Base-by-base conservation (phyloP, 2,329 filamentous ascomycete genomes). In the Hymenotorrendiella dingleyae region DNA sequence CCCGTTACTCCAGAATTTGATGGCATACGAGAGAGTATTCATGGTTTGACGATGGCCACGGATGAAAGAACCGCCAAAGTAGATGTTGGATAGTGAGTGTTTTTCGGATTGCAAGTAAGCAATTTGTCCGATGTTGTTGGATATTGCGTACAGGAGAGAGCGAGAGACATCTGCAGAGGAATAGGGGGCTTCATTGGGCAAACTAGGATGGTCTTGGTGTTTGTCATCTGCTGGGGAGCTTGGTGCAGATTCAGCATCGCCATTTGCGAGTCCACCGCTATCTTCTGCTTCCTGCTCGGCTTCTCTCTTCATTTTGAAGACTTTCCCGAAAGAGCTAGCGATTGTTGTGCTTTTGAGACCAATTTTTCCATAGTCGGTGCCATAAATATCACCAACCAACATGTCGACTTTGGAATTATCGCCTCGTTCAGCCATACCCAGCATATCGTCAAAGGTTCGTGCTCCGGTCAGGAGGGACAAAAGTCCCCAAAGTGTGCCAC, bases 121-220 rank as follows among this genome's bases (percentile, higher is more conserved):
- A 56, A 98, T 94, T 68, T 98, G 93, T 12, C 93, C 93, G 51
- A 97, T 96, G 66, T 97, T 97, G 70, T 97, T 97, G 63, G 85
- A 91, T 54, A 97, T 88, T 19, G 93, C 93, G 66, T 95, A 98
- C 0, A 98, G 77, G 14, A 98, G 73, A 35, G 88, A 95, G 23
- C 91, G 76, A 19, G 87, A 93, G 51, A 98, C 87, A 64, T 98
- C 93, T 60, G 89, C 81, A 26, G 80, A 74, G 14, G 78, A 80
- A 65, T 96, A 97, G 46, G 75, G 72, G 2, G 54, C 26, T 55
- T 49, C 16, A 43, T 45, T 35, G 23, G 17, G 34, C 45, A 37
- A 43, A 46, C 17, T 14, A 11, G 46, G 28, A 8, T 16, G 21
- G 11, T 37, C 24, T 5, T 10, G 9, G 4, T 34, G n/a, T n/a